phyloP scores from a whole-genome alignment of 2,329 filamentous ascomycete genomes.

The Pseudogymnoascus destructans region DNA sequence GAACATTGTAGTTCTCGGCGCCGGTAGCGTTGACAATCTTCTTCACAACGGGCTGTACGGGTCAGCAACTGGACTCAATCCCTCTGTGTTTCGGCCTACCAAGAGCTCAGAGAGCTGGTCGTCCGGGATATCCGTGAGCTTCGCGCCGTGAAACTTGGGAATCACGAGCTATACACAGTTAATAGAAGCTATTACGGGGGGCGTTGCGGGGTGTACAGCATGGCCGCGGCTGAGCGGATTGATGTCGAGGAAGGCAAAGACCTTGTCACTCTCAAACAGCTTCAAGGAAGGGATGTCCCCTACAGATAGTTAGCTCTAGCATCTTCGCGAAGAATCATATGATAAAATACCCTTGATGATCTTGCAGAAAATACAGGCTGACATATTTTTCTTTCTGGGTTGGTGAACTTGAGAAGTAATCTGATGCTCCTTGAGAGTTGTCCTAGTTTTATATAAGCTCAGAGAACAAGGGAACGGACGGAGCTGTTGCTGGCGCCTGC shows the following conservation, averaged over 20 bases:
- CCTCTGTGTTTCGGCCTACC: conserved; percentile 33
- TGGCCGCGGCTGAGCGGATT: conserved; percentile 79
- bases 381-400: conserved; percentile 32
- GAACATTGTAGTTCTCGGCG: conserved; percentile 73
- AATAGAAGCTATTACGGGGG: conserved; percentile 1
- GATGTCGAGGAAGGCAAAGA: conserved; percentile 93
- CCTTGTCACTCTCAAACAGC: conserved; percentile 88
- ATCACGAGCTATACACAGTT: conserved; percentile 58
- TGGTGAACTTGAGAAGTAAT: conserved; percentile 6
- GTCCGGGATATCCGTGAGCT: conserved; percentile 86
- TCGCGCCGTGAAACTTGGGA: conserved; percentile 85
- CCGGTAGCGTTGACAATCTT: conserved; percentile 69
- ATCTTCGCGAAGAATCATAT: conserved; percentile 3
- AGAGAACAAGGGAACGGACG: not conserved
- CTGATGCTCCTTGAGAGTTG: not conserved
- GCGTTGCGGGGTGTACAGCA: conserved; percentile 46
- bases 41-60: conserved; percentile 60
- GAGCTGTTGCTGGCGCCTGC: not conserved
- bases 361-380: conserved; percentile 90
- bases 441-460: not conserved
- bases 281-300: conserved; percentile 95
- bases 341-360: conserved; percentile 67
- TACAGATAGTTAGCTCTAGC: conserved; percentile 28
- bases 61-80: conserved; percentile 14
- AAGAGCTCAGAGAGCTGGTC: conserved; percentile 73